Percentiles rank a stretch among this genome's conserved stretches.
Conservation (phyloP, 2,329 filamentous ascomycete genomes). For the Aspergillus sp. region DNA sequence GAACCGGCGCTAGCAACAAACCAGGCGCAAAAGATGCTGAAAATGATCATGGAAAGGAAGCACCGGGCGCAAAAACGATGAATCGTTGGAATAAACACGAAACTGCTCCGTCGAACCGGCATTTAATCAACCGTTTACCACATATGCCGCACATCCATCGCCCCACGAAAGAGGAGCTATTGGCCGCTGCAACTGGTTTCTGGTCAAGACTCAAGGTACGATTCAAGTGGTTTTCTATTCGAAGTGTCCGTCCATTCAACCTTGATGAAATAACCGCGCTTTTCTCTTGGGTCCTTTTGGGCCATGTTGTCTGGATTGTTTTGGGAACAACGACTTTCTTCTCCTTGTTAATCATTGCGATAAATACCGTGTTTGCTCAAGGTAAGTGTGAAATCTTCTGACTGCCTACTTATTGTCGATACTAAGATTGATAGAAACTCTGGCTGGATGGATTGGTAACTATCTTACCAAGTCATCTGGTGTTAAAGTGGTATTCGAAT, state of each 20-base stretch:
- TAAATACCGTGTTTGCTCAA: constrained; percentile 96
- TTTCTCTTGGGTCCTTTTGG: constrained; percentile 89
- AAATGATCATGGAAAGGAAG: constrained; percentile 9
- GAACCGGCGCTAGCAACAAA: constrained; percentile 15
- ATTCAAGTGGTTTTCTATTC: constrained; percentile 97
- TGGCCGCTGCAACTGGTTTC: constrained; percentile 88
- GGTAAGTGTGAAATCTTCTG: constrained; percentile 51
- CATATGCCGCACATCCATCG: constrained; percentile 76
- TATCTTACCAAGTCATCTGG: constrained; percentile 93
- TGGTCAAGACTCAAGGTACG: constrained; percentile 86
- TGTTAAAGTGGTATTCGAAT: constrained; percentile 93
- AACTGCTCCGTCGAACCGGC: constrained; percentile 26
- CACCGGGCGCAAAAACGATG: constrained; percentile 28
- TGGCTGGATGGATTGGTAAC: constrained; percentile 91
- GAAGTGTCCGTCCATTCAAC: constrained; percentile 91
- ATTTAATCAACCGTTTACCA: constrained; percentile 61
- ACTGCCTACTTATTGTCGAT: constrained; percentile 9
- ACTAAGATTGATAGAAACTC: constrained; percentile 64
- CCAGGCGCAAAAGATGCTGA: constrained; percentile 9
- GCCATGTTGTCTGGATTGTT: constrained; percentile 93
- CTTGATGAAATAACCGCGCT: constrained; percentile 95
- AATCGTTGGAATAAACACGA: constrained; percentile 15
- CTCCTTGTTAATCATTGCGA: constrained; percentile 81
- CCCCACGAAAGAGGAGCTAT: constrained; percentile 87
- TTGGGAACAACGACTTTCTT: constrained; percentile 97